These are phyloP conservation scores for Diaporthe citriasiana DNA, from an alignment of 2,329 filamentous ascomycete genomes.

Conservation along the genomic window DNA sequence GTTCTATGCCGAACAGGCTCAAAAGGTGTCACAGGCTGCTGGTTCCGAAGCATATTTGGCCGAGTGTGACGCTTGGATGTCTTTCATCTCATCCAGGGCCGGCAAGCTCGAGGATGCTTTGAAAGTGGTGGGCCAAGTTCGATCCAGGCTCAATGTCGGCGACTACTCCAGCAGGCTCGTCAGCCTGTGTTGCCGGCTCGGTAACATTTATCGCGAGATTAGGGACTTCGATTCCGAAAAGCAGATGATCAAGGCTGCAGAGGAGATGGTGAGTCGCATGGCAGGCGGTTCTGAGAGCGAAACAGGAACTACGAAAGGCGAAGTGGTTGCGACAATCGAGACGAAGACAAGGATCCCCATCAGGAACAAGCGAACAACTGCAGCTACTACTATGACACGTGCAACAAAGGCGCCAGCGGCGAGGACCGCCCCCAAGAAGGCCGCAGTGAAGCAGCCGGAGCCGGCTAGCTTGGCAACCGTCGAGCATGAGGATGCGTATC, in stretches of 20 bases:
- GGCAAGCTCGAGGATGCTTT: slow-evolving; percentile 71
- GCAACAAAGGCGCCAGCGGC: slow-evolving; percentile 47
- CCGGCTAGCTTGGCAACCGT: slow-evolving; percentile 46
- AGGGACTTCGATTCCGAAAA: slow-evolving; percentile 60
- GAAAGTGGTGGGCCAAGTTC: slow-evolving; percentile 67
- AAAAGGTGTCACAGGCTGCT: slow-evolving; percentile 80
- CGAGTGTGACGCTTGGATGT: slow-evolving; percentile 68
- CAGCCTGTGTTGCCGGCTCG: slow-evolving; percentile 67
- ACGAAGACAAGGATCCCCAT: slow-evolving; percentile 54
- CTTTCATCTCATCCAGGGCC: slow-evolving; percentile 69
- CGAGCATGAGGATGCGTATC: slow-evolving; percentile 50
- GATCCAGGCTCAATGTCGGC: slow-evolving; percentile 63
- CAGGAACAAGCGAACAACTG: slow-evolving; percentile 48
- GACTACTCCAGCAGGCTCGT: slow-evolving; percentile 61
- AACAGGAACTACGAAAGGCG: neutral
- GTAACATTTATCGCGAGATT: slow-evolving; percentile 67
- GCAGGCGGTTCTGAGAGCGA: slow-evolving; percentile 31
- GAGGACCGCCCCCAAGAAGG: slow-evolving; percentile 43
- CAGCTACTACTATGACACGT: slow-evolving; percentile 46
- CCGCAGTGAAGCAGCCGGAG: slow-evolving; percentile 28
- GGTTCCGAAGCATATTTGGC: slow-evolving; percentile 71
- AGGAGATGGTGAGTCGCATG: slow-evolving; percentile 59
- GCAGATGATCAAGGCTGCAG: slow-evolving; percentile 63
- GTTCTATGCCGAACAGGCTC: slow-evolving; percentile 88
- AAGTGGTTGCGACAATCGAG: slow-evolving; percentile 51